Conservation (phyloP, 1,139 yeast genomes). For the Ogataea hybrid region DNA sequence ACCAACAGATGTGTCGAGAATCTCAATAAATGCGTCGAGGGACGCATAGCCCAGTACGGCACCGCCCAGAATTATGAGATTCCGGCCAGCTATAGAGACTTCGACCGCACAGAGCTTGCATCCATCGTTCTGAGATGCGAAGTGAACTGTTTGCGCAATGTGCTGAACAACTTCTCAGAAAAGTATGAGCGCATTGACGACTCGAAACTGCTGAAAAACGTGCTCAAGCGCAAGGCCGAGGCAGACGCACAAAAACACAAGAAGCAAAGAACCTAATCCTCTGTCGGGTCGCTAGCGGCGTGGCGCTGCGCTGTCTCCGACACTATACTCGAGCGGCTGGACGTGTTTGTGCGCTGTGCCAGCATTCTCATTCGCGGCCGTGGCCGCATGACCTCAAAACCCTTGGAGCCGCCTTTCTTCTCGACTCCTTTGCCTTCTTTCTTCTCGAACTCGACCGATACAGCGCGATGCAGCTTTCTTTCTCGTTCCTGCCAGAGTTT, state of each 20-base stretch:
- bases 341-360: not conserved
- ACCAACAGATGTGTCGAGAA: slow-evolving; percentile 38
- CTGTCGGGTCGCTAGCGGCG: slow-evolving; percentile 1
- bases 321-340: not conserved
- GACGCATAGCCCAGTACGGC: slow-evolving; percentile 45
- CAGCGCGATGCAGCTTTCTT: slow-evolving; percentile 20
- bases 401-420: slow-evolving; percentile 14
- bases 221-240: slow-evolving; percentile 49
- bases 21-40: slow-evolving; percentile 35
- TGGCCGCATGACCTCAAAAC: slow-evolving; percentile 45
- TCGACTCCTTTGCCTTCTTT: no score
- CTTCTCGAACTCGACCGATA: slow-evolving; percentile 11
- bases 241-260: slow-evolving; percentile 20
- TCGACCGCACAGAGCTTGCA: slow-evolving; percentile 45
- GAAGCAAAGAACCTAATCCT: slow-evolving; percentile 19
- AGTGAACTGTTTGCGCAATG: slow-evolving; percentile 40
- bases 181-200: slow-evolving; percentile 48
- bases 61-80: slow-evolving; percentile 14
- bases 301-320: not conserved
- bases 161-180: slow-evolving; percentile 31
- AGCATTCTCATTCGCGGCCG: slow-evolving; percentile 23
- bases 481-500: slow-evolving; percentile 50
- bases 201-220: slow-evolving; percentile 53
- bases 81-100: slow-evolving; percentile 16
- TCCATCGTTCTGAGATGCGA: slow-evolving; percentile 54